These are phyloP conservation scores for Gonapodya prolifera DNA, from an alignment of 192 early-diverging fungal species.

Conservation along the genomic window DNA sequence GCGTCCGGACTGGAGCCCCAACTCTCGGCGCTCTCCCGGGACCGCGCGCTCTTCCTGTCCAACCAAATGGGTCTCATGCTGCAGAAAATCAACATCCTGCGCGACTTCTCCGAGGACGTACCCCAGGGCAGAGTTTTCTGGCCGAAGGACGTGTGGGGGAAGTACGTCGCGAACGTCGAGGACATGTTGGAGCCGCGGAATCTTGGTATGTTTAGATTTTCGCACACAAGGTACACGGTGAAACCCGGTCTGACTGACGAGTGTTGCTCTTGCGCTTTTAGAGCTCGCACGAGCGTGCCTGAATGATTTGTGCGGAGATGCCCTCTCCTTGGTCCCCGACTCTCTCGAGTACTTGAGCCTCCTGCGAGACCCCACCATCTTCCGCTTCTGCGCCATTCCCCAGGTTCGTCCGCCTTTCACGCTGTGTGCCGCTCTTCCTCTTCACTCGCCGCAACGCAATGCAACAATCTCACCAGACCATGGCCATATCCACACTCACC, in stretches of 20 bases:
- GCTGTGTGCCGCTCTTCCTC: neutral
- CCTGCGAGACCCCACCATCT: constrained; percentile 66
- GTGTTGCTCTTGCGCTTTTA: neutral
- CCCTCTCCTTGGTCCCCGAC: constrained; percentile 69
- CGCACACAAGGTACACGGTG: no score
- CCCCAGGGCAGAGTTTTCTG: constrained; percentile 85
- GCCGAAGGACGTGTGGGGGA: constrained; percentile 87
- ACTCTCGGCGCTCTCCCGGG: constrained; percentile 2
- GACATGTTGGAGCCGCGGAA: constrained; percentile 60
- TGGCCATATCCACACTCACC: constrained; percentile 89
- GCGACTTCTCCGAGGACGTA: constrained; percentile 88
- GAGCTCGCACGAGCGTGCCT: constrained; percentile 58
- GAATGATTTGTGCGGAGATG: constrained; percentile 79
- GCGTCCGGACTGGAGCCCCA: constrained; percentile 66
- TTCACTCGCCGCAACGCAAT: neutral
- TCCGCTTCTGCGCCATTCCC: constrained; percentile 97
- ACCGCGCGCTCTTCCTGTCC: constrained; percentile 20
- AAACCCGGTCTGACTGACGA: no score
- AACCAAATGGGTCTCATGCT: constrained; percentile 97
- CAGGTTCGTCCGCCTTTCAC: constrained; percentile 43
- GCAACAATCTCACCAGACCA: constrained; percentile 27
- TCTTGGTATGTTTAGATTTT: constrained; percentile 24
- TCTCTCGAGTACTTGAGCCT: constrained; percentile 73
- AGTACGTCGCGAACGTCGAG: constrained; percentile 60
- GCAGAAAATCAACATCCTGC: constrained; percentile 96